Percentiles rank a stretch among this genome's conserved stretches.
phyloP scores from a whole-genome alignment of 2,329 filamentous ascomycete species.

The Elsinoe australis region DNA sequence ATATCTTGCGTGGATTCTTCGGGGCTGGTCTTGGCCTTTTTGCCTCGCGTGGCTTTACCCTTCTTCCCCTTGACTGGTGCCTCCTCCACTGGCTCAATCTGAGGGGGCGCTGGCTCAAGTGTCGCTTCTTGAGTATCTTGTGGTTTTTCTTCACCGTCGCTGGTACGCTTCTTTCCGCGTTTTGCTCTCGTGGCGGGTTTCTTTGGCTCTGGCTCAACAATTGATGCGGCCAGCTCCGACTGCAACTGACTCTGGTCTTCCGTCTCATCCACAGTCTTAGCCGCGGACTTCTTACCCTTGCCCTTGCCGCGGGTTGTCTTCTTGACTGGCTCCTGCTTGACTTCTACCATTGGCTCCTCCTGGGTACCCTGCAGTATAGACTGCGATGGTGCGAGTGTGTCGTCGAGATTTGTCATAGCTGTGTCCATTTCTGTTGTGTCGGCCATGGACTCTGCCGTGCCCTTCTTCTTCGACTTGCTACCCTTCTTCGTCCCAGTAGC shows the following conservation, averaged over 20 bases:
- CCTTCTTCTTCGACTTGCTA: constrained; percentile 26
- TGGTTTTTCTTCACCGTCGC: constrained; percentile 28
- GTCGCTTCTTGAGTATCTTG: background rate
- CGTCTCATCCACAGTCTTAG: constrained; percentile 15
- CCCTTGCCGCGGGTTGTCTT: constrained; percentile 18
- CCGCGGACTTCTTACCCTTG: constrained; percentile 17
- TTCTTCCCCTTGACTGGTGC: constrained; percentile 19
- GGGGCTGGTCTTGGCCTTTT: constrained; percentile 20
- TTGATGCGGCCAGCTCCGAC: constrained; percentile 21
- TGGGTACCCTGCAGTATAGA: constrained; percentile 2
- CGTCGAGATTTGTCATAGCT: constrained; percentile 6
- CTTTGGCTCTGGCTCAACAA: constrained; percentile 28
- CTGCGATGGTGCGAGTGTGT: constrained; percentile 4
- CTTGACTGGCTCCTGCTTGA: constrained; percentile 19
- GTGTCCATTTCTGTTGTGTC: constrained; percentile 17
- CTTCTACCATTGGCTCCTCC: constrained; percentile 20
- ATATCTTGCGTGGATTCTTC: constrained; percentile 18
- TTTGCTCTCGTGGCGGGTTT: constrained; percentile 23
- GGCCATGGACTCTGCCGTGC: constrained; percentile 12
- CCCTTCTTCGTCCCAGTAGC: constrained; percentile 37
- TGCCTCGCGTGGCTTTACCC: constrained; percentile 21
- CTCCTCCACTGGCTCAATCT: constrained; percentile 7
- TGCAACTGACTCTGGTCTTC: constrained; percentile 27
- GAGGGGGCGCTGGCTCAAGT: background rate
- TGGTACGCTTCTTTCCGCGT: constrained; percentile 33